phyloP scores from a whole-genome alignment of 805 yeast species.

The Zygoascus ofunaensis region DNA sequence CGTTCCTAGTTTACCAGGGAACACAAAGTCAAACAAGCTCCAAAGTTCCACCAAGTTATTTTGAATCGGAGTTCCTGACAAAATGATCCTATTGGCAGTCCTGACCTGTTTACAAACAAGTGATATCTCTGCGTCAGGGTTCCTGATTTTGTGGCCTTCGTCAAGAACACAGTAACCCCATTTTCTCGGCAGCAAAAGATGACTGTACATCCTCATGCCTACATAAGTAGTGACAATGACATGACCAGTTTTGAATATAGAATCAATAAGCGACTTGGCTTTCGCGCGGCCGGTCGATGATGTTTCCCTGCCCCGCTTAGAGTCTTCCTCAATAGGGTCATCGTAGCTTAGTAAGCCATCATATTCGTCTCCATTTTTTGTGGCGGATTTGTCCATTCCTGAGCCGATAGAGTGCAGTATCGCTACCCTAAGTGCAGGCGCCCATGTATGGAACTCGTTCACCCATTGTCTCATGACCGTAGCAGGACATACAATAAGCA shows the following conservation, averaged over 20 bases:
- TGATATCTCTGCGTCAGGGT: constrained; percentile 86
- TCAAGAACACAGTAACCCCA: constrained; percentile 93
- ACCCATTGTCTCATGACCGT: constrained; percentile 96
- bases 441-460: constrained; percentile 93
- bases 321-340: constrained; percentile 17
- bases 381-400: constrained; percentile 49
- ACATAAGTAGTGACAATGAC: constrained; percentile 87
- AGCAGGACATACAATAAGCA: constrained; percentile 88
- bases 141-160: constrained; percentile 77
- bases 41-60: constrained; percentile 86
- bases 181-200: constrained; percentile 47
- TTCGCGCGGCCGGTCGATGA: constrained; percentile 30
- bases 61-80: constrained; percentile 96
- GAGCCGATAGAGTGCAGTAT: constrained; percentile 88
- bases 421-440: constrained; percentile 87
- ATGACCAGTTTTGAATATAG: constrained; percentile 62
- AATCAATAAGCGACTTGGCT: constrained; percentile 37
- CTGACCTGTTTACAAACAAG: constrained; percentile 73
- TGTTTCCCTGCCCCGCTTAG: constrained; percentile 20
- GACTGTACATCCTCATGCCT: constrained; percentile 64
- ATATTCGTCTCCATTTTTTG: constrained; percentile 25
- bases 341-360: constrained; percentile 12
- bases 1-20: constrained; percentile 91
- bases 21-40: constrained; percentile 91
- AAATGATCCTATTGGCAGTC: constrained; percentile 76